These are phyloP conservation scores for Cystofilobasidium macerans DNA, from an alignment of 768 basidiomycete genomes.

Conservation along the genomic window DNA sequence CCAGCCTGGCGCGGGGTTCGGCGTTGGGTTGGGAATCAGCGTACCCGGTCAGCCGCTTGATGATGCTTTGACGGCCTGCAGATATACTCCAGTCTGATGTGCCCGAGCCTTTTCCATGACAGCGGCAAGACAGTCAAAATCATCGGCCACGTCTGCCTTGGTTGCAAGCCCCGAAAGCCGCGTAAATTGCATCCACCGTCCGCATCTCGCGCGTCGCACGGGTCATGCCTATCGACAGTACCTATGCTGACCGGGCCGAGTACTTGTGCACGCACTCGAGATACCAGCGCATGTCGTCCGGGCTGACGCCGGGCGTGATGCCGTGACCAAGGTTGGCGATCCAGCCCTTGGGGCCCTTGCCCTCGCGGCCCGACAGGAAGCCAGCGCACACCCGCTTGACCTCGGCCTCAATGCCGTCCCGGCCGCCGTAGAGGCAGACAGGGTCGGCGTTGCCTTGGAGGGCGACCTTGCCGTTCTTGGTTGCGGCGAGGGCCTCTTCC, in stretches of 20 bases:
- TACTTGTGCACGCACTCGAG: slow-evolving; percentile 55
- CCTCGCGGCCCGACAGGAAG: slow-evolving; percentile 52
- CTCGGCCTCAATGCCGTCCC: slow-evolving; percentile 69
- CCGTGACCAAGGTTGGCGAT: slow-evolving; percentile 96
- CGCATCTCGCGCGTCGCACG: no score
- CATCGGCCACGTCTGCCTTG: no score
- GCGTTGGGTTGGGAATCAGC: no score
- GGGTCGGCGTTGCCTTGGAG: slow-evolving; percentile 95
- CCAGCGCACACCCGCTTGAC: slow-evolving; percentile 69
- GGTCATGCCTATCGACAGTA: no score
- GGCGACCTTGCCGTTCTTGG: slow-evolving; percentile 48
- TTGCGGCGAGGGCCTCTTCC: slow-evolving; percentile 52
- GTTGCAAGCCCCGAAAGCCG: no score
- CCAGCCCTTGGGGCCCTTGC: slow-evolving; percentile 55
- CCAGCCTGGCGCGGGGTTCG: no score
- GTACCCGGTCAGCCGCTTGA: no score
- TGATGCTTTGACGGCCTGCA: no score
- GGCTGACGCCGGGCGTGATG: slow-evolving; percentile 85
- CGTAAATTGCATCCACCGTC: no score
- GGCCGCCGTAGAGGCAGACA: slow-evolving; percentile 68
- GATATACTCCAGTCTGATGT: no score
- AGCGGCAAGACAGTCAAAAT: no score
- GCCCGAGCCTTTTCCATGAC: no score
- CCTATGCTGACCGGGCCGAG: slow-evolving; percentile 19
- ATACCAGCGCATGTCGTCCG: slow-evolving; percentile 84